A percentile compares a stretch with the other conserved stretches of the same genome.
Evolutionary conservation across 495 filamentous ascomycete species (phyloP).

Genomic region (Penicillium nucicola): DNA sequence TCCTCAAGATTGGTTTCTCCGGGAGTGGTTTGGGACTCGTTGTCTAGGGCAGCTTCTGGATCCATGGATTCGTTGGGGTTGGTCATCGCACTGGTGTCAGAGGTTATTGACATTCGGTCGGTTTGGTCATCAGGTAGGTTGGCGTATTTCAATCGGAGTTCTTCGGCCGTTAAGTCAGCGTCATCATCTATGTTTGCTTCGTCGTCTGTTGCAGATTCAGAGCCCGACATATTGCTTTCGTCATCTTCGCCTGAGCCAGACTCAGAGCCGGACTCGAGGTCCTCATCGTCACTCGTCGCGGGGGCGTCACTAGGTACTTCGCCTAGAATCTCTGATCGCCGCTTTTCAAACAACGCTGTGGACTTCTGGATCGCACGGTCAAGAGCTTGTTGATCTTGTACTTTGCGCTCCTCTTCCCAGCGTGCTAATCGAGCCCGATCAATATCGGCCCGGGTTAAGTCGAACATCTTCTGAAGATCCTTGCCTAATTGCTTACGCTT

Average conservation of each 20-base stretch:
- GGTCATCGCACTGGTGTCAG: conserved; percentile 16
- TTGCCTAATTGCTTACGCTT: conserved; percentile 68
- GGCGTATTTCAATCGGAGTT: conserved; percentile 77
- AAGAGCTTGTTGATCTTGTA: conserved; percentile 73
- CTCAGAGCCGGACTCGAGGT: conserved; percentile 39
- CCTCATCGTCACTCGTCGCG: conserved; percentile 49
- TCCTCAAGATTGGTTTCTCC: conserved; percentile 55
- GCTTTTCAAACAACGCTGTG: conserved; percentile 54
- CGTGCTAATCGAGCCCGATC: conserved; percentile 66
- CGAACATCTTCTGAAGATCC: conserved; percentile 72
- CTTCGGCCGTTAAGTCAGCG: conserved; percentile 72
- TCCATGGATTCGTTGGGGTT: conserved; percentile 14
- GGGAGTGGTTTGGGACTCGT: conserved; percentile 22
- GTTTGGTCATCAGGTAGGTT: conserved; percentile 47
- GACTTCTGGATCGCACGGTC: conserved; percentile 78
- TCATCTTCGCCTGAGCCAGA: conserved; percentile 42
- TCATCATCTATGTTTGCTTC: conserved; percentile 58
- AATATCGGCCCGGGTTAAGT: conserved; percentile 71
- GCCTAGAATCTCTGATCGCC: conserved; percentile 50
- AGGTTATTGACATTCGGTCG: conserved; percentile 27
- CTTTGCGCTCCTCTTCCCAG: conserved; percentile 85
- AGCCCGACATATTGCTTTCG: conserved; percentile 69
- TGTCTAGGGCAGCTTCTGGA: conserved; percentile 19
- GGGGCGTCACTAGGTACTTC: conserved; percentile 39
- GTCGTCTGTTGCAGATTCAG: conserved; percentile 41